These are phyloP conservation scores for Wickerhamiella sorbophila DNA, from an alignment of 805 yeast species.

Conservation along the genomic window DNA sequence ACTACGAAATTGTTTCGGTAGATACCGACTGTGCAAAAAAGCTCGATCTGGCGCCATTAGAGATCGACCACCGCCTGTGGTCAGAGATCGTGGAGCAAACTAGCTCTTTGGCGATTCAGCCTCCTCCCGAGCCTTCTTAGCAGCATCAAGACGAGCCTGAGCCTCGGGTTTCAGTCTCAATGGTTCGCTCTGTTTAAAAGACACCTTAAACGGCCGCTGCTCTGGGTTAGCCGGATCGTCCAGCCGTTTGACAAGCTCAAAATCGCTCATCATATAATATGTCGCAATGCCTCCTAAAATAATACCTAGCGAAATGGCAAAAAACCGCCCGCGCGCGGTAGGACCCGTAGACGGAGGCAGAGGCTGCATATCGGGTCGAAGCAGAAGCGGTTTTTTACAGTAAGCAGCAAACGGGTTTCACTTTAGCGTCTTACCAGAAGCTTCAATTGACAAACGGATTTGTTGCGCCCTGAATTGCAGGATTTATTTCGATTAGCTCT, in stretches of 20 bases:
- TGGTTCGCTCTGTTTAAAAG: constrained; percentile 19
- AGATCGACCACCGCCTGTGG: too few species aligned
- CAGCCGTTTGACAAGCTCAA: constrained; percentile 20
- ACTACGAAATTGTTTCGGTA: too few species aligned
- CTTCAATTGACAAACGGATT: too few species aligned
- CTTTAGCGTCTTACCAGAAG: too few species aligned
- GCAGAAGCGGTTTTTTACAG: neutral
- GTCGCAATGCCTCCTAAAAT: constrained; percentile 18
- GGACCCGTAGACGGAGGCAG: constrained; percentile 12
- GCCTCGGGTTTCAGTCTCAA: constrained; percentile 21
- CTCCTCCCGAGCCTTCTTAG: neutral
- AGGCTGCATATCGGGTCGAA: constrained; percentile 3
- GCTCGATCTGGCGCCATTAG: too few species aligned
- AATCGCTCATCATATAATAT: constrained; percentile 19
- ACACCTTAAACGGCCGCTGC: constrained; percentile 19
- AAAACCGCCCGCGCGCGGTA: constrained; percentile 20
- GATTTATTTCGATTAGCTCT: too few species aligned
- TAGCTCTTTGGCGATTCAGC: too few species aligned
- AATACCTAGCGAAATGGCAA: constrained; percentile 20
- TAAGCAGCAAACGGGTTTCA: too few species aligned
- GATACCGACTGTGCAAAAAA: too few species aligned
- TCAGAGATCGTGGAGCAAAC: too few species aligned
- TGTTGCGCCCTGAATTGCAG: too few species aligned
- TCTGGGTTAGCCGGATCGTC: constrained; percentile 19
- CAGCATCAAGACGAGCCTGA: constrained; percentile 8